Conservation (phyloP, 2,329 filamentous ascomycete genomes). For the Tympanopsis confertula region DNA sequence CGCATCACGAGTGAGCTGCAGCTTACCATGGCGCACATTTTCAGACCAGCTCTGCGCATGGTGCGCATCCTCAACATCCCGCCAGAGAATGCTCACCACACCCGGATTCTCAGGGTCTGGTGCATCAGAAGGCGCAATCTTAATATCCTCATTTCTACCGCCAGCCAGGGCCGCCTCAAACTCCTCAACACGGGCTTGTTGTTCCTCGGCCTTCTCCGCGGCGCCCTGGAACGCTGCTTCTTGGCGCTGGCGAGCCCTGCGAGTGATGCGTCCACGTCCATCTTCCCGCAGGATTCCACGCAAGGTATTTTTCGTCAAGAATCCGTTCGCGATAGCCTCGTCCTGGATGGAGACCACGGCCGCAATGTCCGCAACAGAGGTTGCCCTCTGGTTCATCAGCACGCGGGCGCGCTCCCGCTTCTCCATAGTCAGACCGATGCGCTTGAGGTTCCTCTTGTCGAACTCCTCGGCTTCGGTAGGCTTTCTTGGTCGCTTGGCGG, state of each 20-base stretch:
- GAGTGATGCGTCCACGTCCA: too few relatives aligned
- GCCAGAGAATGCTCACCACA: conserved; percentile 11
- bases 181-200: not conserved
- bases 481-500: conserved; percentile 21
- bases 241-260: too few relatives aligned
- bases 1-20: not conserved
- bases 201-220: not conserved
- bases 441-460: conserved; percentile 22
- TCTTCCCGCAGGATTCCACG: too few relatives aligned
- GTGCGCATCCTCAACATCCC: conserved; percentile 11
- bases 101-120: too few relatives aligned
- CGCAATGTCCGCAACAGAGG: conserved; percentile 46
- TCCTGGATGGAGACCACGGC: conserved; percentile 39
- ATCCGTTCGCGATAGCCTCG: conserved; percentile 8
- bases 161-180: conserved; percentile 2
- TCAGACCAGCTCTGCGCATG: conserved; percentile 11
- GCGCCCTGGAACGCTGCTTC: too few relatives aligned
- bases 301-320: not conserved
- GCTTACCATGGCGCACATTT: conserved; percentile 8
- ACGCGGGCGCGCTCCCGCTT: conserved; percentile 35
- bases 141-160: too few relatives aligned
- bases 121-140: too few relatives aligned
- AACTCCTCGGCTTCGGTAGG: conserved; percentile 23
- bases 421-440: conserved; percentile 27
- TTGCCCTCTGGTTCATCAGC: conserved; percentile 55